Base-by-base conservation (phyloP, 2,329 filamentous ascomycete species). In the Fusarium continuum region DNA sequence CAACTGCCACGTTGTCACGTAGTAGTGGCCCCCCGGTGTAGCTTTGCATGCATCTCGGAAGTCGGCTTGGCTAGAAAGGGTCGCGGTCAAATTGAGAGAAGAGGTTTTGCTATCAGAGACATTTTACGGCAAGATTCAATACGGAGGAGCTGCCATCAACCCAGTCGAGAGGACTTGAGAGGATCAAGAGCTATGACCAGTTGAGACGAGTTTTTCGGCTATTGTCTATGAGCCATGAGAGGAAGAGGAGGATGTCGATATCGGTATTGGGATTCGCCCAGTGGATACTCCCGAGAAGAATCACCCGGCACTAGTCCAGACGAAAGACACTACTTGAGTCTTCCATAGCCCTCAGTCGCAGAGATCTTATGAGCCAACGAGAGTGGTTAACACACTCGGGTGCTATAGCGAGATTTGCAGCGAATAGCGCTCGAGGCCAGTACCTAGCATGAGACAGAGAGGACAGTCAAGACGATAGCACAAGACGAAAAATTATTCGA, bases 391-490 rank as follows among this genome's bases (percentile, higher is more conserved):
- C 72, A 68, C 78, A 76, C 74, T 76, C 79, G 72, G 77, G 69
- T 75, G 81, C 81, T 82, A 80, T 83, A 84, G 79, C 81, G 80
- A 78, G 78, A 79, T 77, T 80, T 76, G 79, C 79, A 82, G 83
- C 82, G 82, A 80, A 80, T 85, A 85, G 83, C 82, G 82, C 83
- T 82, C 81, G 78, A 82, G 78, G 80, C 80, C 80, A 86, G 83
- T 85, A 86, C 84, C 85, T 90, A 91, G 88, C 77, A 78, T 78
- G 77, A 74, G 73, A 76, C 73, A 73, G 72, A 74, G 72, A 73
- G 73, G 65, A 75, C 66, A 77, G 72, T 72, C 86, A 86, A 86
- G 84, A 88, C 85, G 87, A 87, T 91, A 91, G 89, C 88, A 89
- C 85, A 88, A 81, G 77, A 80, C 75, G 79, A 78, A 74, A 62